phyloP scores from a whole-genome alignment of 2,329 filamentous ascomycete species.

The Colletotrichum endophyticum region DNA sequence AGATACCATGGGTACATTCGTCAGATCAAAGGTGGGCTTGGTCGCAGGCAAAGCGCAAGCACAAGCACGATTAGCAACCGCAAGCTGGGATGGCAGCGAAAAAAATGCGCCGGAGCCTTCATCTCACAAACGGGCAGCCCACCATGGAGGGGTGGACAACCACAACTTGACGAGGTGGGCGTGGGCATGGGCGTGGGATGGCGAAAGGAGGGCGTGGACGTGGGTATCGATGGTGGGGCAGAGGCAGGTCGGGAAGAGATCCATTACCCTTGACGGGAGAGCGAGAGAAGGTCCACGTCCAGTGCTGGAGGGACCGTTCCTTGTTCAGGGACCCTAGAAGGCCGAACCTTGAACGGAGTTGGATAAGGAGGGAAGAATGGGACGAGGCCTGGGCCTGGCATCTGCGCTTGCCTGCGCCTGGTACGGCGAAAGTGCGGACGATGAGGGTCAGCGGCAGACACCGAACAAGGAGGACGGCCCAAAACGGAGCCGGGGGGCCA shows the following conservation, averaged over 20 bases:
- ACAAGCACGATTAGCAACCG: neutral
- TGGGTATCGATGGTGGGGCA: slow-evolving; percentile 2
- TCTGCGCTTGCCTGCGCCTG: neutral
- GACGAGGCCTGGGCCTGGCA: neutral
- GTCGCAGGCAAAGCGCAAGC: neutral
- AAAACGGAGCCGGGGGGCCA: slow-evolving; percentile 1
- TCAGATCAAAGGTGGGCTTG: slow-evolving; percentile 13
- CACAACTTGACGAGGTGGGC: neutral
- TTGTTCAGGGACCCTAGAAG: slow-evolving; percentile 17
- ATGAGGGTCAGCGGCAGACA: slow-evolving; percentile 13
- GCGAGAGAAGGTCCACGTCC: neutral
- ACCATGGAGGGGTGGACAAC: neutral
- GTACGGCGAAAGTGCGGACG: slow-evolving; percentile 3
- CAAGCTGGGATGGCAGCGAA: neutral
- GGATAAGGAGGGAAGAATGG: slow-evolving; percentile 13
- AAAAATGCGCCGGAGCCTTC: slow-evolving; percentile 9
- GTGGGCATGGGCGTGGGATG: neutral
- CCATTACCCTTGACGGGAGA: neutral
- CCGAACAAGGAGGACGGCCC: slow-evolving; percentile 6
- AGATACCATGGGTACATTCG: slow-evolving; percentile 12
- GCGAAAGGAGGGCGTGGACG: neutral
- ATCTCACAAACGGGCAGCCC: slow-evolving; percentile 17
- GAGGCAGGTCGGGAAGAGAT: neutral
- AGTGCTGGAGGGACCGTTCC: neutral
- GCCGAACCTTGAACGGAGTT: slow-evolving; percentile 12